Percentiles rank a stretch among this genome's conserved stretches.
phyloP scores from a whole-genome alignment of 2,329 filamentous ascomycete genomes.

The Tolypocladium ovalisporum region DNA sequence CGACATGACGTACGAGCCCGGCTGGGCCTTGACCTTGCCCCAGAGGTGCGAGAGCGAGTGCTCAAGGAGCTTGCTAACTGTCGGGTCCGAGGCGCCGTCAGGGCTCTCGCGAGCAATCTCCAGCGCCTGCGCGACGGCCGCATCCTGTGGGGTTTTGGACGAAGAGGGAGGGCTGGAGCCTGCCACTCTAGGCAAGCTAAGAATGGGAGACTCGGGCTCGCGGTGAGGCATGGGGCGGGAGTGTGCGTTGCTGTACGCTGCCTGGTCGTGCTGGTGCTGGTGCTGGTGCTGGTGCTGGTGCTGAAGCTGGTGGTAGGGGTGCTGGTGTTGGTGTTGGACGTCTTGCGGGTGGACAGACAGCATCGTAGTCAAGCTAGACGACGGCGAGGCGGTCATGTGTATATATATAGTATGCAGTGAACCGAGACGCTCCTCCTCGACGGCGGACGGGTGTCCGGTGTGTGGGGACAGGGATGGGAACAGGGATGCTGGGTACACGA shows the following conservation, averaged over 20 bases:
- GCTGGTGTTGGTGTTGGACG: conserved; percentile 2
- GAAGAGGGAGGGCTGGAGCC: conserved; percentile 1
- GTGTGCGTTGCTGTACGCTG: not conserved
- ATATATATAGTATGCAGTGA: conserved; percentile 5
- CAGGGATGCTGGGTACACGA: not conserved
- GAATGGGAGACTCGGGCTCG: conserved; percentile 7
- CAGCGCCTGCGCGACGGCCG: conserved; percentile 54
- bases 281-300: not conserved
- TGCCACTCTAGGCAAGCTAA: conserved; percentile 3
- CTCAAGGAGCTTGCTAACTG: conserved; percentile 55
- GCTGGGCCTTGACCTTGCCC: conserved; percentile 52
- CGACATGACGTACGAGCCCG: conserved; percentile 61
- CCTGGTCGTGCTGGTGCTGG: not conserved
- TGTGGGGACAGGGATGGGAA: not conserved
- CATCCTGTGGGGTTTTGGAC: conserved; percentile 15
- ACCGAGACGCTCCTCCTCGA: not conserved
- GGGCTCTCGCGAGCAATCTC: conserved; percentile 66
- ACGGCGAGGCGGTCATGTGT: conserved; percentile 8
- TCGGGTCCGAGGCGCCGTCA: conserved; percentile 51
- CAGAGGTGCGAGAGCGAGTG: conserved; percentile 53
- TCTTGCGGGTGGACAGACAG: conserved; percentile 10
- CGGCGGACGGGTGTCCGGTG: not conserved
- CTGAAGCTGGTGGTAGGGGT: not conserved
- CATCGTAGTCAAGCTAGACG: conserved; percentile 4
- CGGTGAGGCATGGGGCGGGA: conserved; percentile 10